Percentiles rank a stretch among this genome's conserved stretches.
Evolutionary conservation across 1,284 basidiomycete species (phyloP).

Genomic region (Tylopilus sp.): DNA sequence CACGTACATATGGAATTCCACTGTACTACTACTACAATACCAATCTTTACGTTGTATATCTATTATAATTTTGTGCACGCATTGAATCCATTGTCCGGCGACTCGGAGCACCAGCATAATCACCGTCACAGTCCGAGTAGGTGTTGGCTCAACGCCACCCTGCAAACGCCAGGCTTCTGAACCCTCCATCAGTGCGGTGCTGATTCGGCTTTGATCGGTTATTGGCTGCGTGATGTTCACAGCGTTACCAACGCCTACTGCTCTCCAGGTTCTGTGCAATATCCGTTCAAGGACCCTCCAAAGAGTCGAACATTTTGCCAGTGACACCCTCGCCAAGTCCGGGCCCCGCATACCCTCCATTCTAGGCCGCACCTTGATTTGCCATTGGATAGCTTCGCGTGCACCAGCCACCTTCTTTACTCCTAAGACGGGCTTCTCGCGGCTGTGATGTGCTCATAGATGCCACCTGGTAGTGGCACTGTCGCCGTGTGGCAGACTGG

Average conservation of each 20-base stretch:
- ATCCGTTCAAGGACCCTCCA: slow-evolving; percentile 10
- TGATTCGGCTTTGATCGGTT: slow-evolving; percentile 22
- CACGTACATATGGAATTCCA: no score
- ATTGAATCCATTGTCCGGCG: no score
- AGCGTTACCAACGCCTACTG: not conserved
- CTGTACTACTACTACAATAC: no score
- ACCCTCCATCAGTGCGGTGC: slow-evolving; percentile 14
- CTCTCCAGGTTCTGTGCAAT: not conserved
- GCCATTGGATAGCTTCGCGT: slow-evolving; percentile 10
- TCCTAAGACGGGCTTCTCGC: slow-evolving; percentile 23
- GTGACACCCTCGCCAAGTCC: not conserved
- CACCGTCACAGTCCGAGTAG: no score
- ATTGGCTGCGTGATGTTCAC: slow-evolving; percentile 18
- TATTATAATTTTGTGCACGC: no score
- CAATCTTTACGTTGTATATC: no score
- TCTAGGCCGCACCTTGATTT: slow-evolving; percentile 2
- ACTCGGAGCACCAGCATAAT: no score
- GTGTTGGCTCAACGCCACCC: slow-evolving; percentile 2
- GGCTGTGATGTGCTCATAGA: slow-evolving; percentile 25
- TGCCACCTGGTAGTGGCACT: slow-evolving; percentile 32
- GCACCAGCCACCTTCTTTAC: slow-evolving; percentile 14
- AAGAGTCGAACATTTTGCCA: not conserved
- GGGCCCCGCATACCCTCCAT: not conserved
- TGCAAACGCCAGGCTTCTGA: not conserved
- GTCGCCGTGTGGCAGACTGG: slow-evolving; percentile 26